A percentile compares a stretch with the other conserved stretches of the same genome.
phyloP scores from a whole-genome alignment of 169 alveolate species.

The Perkinsus olseni region DNA sequence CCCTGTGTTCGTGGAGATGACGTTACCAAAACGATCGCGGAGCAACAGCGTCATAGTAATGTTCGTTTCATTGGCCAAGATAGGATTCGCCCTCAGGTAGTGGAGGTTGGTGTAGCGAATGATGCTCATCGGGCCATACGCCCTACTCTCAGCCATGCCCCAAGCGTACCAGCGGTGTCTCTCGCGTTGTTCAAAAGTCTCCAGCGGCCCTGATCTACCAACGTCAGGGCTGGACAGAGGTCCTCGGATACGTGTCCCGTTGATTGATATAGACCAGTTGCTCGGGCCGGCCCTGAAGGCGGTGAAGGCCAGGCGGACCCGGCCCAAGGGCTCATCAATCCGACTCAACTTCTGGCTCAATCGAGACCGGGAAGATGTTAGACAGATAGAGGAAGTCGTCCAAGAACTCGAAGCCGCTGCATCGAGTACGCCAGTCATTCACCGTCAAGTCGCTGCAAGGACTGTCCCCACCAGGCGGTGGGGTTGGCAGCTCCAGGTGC shows the following conservation, averaged over 20 bases:
- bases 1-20: background rate
- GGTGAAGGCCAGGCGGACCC: background rate
- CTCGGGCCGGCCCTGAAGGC: background rate
- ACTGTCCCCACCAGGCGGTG: background rate
- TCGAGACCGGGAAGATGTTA: background rate
- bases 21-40: background rate
- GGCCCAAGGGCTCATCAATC: background rate
- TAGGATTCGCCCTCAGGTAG: background rate
- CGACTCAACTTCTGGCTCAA: background rate
- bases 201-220: background rate
- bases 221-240: background rate
- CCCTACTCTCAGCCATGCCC: background rate
- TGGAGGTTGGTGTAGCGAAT: background rate
- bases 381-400: background rate
- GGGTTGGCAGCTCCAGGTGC: background rate
- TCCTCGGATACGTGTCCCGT: background rate
- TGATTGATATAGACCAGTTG: background rate
- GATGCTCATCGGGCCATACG: background rate
- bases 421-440: background rate
- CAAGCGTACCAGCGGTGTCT: background rate
- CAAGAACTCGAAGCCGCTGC: background rate
- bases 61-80: background rate
- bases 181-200: background rate
- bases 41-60: background rate
- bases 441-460: background rate